Percentiles rank a stretch among this genome's conserved stretches.
Evolutionary conservation across 2,329 filamentous ascomycete genomes (phyloP).

Genomic region (Aureobasidium subglaciale): DNA sequence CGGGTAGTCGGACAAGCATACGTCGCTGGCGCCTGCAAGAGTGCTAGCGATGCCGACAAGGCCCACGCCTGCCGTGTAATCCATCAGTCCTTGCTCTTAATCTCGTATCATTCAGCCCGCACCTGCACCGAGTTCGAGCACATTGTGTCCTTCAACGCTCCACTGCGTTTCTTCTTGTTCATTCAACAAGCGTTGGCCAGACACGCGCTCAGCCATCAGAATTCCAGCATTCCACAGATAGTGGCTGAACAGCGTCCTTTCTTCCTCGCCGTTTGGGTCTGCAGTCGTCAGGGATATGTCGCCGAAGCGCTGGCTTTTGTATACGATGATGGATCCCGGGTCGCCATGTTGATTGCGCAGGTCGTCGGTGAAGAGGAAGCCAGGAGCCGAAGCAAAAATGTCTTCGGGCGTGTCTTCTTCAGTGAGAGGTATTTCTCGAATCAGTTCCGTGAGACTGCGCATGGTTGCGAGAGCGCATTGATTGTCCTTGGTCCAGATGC

Average conservation of each 20-base stretch:
- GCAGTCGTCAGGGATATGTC: conserved; percentile 36
- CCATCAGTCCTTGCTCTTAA: conserved; percentile 19
- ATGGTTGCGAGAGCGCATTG: conserved; percentile 13
- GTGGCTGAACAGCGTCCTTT: conserved; percentile 59
- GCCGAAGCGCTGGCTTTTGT: conserved; percentile 35
- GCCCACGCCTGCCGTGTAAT: conserved; percentile 34
- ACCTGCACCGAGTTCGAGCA: conserved; percentile 63
- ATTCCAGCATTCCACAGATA: conserved; percentile 64
- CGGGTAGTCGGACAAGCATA: conserved; percentile 61
- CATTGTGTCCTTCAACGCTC: conserved; percentile 44
- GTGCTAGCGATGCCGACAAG: conserved; percentile 41
- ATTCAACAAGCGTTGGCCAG: conserved; percentile 24
- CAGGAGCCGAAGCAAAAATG: conserved; percentile 52
- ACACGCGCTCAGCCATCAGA: conserved; percentile 39
- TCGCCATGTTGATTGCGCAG: conserved; percentile 60
- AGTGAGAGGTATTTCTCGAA: conserved; percentile 17
- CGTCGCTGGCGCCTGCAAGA: conserved; percentile 39
- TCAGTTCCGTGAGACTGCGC: conserved; percentile 24
- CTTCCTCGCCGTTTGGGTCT: conserved; percentile 45
- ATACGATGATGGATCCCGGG: conserved; percentile 50
- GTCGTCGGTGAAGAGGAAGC: conserved; percentile 62
- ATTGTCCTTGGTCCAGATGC: not conserved
- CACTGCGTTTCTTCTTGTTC: conserved; percentile 31
- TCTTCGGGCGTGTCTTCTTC: conserved; percentile 32
- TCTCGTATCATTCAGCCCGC: conserved; percentile 36